phyloP scores from a whole-genome alignment of 2,329 filamentous ascomycete genomes.

The Aspergillus quadricinctus region DNA sequence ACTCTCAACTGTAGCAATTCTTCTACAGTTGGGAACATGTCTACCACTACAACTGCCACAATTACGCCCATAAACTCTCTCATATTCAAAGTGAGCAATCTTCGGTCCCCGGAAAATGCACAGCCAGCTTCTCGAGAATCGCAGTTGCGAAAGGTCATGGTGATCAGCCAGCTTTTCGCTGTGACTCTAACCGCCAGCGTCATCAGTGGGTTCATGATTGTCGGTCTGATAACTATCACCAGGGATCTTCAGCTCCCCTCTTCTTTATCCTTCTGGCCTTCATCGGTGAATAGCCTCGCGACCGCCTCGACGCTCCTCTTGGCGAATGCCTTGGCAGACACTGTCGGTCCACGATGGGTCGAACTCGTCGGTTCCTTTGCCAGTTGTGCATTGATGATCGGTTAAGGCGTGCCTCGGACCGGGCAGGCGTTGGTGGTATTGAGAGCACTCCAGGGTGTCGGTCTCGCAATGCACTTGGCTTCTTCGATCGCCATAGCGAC shows the following conservation, averaged over 20 bases:
- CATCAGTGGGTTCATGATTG: constrained; percentile 39
- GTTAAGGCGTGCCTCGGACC: constrained; percentile 39
- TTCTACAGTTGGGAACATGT: not conserved
- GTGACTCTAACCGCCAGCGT: constrained; percentile 25
- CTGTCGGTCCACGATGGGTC: constrained; percentile 45
- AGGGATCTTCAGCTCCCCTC: constrained; percentile 27
- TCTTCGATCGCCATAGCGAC: constrained; percentile 49
- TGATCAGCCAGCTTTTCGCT: constrained; percentile 11
- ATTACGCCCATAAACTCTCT: not conserved
- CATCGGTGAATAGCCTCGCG: constrained; percentile 27
- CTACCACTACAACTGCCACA: not conserved
- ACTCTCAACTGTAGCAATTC: not conserved
- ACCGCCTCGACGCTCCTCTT: constrained; percentile 41
- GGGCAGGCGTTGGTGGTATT: constrained; percentile 46
- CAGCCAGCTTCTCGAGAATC: not conserved
- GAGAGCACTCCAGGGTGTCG: constrained; percentile 44
- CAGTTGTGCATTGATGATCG: constrained; percentile 42
- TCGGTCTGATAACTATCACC: constrained; percentile 42
- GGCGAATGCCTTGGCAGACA: constrained; percentile 49
- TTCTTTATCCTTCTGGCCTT: constrained; percentile 23
- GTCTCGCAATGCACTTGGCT: constrained; percentile 46
- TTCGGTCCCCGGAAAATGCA: not conserved
- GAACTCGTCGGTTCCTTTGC: constrained; percentile 46
- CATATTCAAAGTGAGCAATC: not conserved
- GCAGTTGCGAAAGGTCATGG: constrained; percentile 8